A percentile compares a stretch with the other conserved stretches of the same genome.
Conservation (phyloP, 164 flowering plant species). For the Vitis rupestris region DNA sequence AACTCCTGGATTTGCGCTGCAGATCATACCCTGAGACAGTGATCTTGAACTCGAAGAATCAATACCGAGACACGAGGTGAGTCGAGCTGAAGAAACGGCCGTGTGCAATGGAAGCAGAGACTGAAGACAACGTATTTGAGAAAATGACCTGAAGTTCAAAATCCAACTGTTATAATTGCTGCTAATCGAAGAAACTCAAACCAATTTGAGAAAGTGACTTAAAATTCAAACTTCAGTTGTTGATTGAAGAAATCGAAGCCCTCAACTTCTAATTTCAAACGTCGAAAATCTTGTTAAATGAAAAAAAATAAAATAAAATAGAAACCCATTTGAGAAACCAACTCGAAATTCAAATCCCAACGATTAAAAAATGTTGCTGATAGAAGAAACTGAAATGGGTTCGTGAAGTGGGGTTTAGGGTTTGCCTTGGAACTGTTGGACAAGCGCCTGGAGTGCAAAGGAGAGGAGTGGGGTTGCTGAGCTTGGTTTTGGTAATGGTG, state of each 20-base stretch:
- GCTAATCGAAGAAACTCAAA: background rate
- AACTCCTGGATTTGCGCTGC: slow-evolving; percentile 92
- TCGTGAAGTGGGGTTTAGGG: background rate
- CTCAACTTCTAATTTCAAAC: background rate
- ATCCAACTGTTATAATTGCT: background rate
- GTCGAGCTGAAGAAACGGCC: slow-evolving; percentile 78
- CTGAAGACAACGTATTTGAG: slow-evolving; percentile 58
- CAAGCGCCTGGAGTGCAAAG: slow-evolving; percentile 30
- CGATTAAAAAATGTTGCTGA: too few relatives aligned
- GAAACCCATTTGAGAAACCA: too few relatives aligned
- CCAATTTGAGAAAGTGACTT: background rate
- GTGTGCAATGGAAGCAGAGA: slow-evolving; percentile 81
- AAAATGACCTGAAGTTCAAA: slow-evolving; percentile 47
- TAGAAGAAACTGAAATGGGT: background rate
- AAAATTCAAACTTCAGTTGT: background rate
- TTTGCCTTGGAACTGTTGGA: slow-evolving; percentile 42
- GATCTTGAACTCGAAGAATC: slow-evolving; percentile 74
- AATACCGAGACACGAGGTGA: slow-evolving; percentile 82
- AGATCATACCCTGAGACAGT: slow-evolving; percentile 93
- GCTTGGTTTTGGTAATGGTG: slow-evolving; percentile 37
- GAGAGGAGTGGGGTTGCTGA: slow-evolving; percentile 33
- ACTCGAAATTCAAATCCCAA: background rate
- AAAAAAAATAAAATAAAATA: too few relatives aligned
- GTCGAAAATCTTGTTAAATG: background rate
- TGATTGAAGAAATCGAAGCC: background rate